Conservation (phyloP, 768 basidiomycete species). For the Tylopilus felleus region DNA sequence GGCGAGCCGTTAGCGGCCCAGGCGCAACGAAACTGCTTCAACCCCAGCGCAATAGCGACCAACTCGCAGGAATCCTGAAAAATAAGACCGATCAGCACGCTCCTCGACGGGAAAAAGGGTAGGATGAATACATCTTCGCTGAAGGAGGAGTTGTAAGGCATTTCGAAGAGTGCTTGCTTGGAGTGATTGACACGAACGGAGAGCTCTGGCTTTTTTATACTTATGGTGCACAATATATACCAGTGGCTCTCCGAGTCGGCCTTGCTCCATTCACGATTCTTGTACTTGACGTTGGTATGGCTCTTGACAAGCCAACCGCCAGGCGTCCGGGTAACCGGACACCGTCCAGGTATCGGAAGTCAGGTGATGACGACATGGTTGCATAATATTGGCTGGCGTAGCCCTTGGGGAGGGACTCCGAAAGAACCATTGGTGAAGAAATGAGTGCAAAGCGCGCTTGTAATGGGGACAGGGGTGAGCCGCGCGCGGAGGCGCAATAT, state of each 20-base stretch:
- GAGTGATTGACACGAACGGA: not conserved
- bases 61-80: constrained; percentile 12
- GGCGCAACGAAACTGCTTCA: constrained; percentile 3
- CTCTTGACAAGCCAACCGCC: constrained; percentile 15
- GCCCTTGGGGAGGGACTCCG: not conserved
- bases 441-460: not conserved
- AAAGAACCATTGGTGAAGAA: constrained; percentile 1
- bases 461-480: not conserved
- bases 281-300: constrained; percentile 14
- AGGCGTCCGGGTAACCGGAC: constrained; percentile 7
- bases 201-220: not conserved
- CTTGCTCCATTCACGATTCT: not conserved
- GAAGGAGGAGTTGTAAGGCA: constrained; percentile 11
- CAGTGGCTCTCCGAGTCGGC: not conserved
- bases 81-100: not conserved
- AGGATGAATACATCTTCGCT: constrained; percentile 12
- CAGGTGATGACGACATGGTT: not conserved
- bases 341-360: constrained; percentile 1
- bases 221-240: constrained; percentile 12
- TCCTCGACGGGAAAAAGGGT: not conserved
- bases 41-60: not conserved
- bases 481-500: not conserved
- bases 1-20: constrained; percentile 11
- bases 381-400: not conserved
- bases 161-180: not conserved